Conservation (phyloP, 192 early-diverging fungal species). For the Diversispora epigaea region DNA sequence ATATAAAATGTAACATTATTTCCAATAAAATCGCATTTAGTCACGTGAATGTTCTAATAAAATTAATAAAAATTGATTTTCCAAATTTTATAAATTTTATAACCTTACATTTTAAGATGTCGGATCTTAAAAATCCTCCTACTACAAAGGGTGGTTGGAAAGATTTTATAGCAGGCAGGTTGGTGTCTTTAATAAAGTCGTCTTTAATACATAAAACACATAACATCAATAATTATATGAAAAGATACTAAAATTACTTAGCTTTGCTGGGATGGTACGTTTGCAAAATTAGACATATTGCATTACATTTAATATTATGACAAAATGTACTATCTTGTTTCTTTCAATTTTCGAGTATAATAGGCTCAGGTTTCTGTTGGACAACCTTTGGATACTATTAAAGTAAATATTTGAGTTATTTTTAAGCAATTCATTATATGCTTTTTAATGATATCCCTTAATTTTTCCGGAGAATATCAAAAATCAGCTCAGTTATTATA, state of each 20-base stretch:
- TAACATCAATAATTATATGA: not conserved
- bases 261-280: conserved; percentile 32
- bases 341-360: not conserved
- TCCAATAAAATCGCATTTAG: too few species aligned
- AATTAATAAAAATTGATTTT: too few species aligned
- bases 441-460: conserved; percentile 15
- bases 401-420: conserved; percentile 42
- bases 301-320: conserved; percentile 2
- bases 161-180: conserved; percentile 33
- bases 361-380: conserved; percentile 56
- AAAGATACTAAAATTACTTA: not conserved
- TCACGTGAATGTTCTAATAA: too few species aligned
- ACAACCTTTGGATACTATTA: conserved; percentile 86
- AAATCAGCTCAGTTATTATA: too few species aligned
- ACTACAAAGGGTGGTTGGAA: conserved; percentile 19
- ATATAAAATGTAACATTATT: too few species aligned
- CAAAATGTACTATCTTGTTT: not conserved
- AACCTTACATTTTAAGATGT: not conserved
- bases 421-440: conserved; percentile 32
- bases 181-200: not conserved
- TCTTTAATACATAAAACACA: not conserved
- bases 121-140: not conserved
- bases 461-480: too few species aligned
- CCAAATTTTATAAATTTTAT: too few species aligned
- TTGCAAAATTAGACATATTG: not conserved